phyloP scores from a whole-genome alignment of 164 flowering plant species.

The Vitis riparia region DNA sequence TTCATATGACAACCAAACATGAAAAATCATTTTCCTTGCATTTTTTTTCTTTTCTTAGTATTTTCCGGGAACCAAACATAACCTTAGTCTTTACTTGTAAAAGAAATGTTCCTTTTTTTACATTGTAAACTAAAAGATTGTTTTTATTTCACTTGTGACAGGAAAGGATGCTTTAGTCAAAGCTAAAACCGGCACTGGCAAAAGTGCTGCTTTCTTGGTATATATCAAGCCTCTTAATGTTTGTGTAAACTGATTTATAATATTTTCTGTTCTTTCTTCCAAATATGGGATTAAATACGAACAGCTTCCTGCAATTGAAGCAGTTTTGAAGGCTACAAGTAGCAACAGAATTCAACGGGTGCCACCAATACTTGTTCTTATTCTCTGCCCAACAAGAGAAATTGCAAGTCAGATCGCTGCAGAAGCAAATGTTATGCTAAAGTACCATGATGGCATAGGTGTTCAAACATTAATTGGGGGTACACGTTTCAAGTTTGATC shows the following conservation, averaged over 20 bases:
- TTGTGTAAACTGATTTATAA: constrained; percentile 3
- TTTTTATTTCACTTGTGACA: constrained; percentile 28
- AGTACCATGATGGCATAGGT: constrained; percentile 81
- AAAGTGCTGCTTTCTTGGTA: constrained; percentile 96
- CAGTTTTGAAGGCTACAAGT: constrained; percentile 72
- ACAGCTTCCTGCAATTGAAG: constrained; percentile 99
- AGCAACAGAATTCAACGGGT: constrained; percentile 36
- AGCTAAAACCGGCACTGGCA: constrained; percentile 93
- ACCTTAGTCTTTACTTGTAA: not conserved
- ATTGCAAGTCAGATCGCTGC: constrained; percentile 96
- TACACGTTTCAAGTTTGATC: constrained; percentile 87
- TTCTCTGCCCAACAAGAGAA: constrained; percentile 94
- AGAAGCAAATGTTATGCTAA: constrained; percentile 81
- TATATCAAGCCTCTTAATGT: constrained; percentile 8
- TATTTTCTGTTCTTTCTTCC: constrained; percentile 16
- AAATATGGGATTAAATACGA: constrained; percentile 44
- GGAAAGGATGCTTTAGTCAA: constrained; percentile 92
- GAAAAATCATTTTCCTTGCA: no score
- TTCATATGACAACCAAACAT: no score
- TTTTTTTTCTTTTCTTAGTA: no score
- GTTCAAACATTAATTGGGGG: constrained; percentile 92
- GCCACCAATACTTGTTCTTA: constrained; percentile 69
- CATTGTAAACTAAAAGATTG: not conserved
- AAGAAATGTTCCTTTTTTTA: not conserved
- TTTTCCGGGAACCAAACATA: no score